These are phyloP conservation scores for Eurotiales sp. DNA, from an alignment of 2,329 filamentous ascomycete species.

Conservation along the genomic window DNA sequence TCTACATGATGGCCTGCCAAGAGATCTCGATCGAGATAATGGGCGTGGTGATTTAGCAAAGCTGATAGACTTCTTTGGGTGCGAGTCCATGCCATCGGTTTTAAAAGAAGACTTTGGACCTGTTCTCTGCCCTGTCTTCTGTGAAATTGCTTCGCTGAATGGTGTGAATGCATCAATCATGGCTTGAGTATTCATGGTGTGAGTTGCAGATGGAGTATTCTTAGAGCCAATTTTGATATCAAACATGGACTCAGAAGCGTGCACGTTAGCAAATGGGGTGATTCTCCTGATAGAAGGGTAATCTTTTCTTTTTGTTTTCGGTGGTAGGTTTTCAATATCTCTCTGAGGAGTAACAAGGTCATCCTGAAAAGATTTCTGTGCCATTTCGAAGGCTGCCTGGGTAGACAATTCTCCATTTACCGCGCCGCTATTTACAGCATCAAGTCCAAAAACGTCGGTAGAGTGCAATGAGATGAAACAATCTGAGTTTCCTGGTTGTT, in stretches of 20 bases:
- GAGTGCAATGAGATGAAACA: conserved; percentile 37
- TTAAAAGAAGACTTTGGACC: conserved; percentile 4
- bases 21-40: neutral
- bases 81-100: conserved; percentile 13
- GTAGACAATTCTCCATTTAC: conserved; percentile 36
- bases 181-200: conserved; percentile 37
- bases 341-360: conserved; percentile 30
- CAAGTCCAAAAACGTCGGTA: conserved; percentile 24
- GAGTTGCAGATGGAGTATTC: neutral
- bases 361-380: conserved; percentile 38
- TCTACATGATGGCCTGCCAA: neutral
- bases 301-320: conserved; percentile 8
- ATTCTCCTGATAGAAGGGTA: conserved; percentile 19
- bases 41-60: conserved; percentile 15
- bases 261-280: conserved; percentile 29
- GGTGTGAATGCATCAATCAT: conserved; percentile 40
- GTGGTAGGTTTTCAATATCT: neutral
- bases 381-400: conserved; percentile 36
- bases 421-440: conserved; percentile 18
- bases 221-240: conserved; percentile 7
- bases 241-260: conserved; percentile 7
- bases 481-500: conserved; percentile 26
- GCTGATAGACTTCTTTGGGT: conserved; percentile 21
- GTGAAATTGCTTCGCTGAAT: conserved; percentile 33
- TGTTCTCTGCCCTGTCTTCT: conserved; percentile 4